Evolutionary conservation across 2,329 filamentous ascomycete genomes (phyloP), one percentile per base, ranked within the genome.

Genomic region (Myriangium duriaei): DNA sequence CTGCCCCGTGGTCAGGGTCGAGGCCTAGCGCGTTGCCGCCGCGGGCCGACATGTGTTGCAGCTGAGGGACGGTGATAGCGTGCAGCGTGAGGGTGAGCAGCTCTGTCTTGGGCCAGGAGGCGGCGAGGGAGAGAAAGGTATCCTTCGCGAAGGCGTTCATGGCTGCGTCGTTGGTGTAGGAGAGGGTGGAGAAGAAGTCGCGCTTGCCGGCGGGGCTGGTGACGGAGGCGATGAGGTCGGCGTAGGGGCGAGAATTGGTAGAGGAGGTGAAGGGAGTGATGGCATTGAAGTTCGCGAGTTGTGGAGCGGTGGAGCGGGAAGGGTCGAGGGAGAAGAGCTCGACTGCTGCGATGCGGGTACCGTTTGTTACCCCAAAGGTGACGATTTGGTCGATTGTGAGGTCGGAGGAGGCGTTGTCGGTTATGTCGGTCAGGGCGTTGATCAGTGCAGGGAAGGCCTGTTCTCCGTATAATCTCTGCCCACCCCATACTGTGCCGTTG

Each of bases 61-160:
- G 14, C 21, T 36, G 34, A 13, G 18, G 21, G 9, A 19, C 24
- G 13, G 34, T 28, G 11, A 36, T 36, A 19, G 16, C 24, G 21
- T 36, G 34, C 21, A 36, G 24, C 7, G 24, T 16, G 9, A 36
- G 12, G 5, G 34, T n/a, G n/a, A n/a, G n/a, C n/a, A n/a, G n/a
- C n/a, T n/a, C n/a, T n/a, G n/a, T n/a, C n/a, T n/a, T n/a, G n/a
- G n/a, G n/a, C n/a, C n/a, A n/a, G n/a, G n/a, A n/a, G 7, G 11
- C 34, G 2, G 34, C 34, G 11, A 26, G 13, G 12, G 15, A 21
- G 16, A 15, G 30, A 26, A 28, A 28, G n/a, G 30, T 32, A 28
- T 32, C 16, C 31, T 91, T 92, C 51, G 88, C 87, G 88, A 96
- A 96, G 53, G 87, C 95, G 78, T 98, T 98, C 50, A 98, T 72